Conservation (phyloP, 805 yeast species). For the Sugiyamaella chiloensis region DNA sequence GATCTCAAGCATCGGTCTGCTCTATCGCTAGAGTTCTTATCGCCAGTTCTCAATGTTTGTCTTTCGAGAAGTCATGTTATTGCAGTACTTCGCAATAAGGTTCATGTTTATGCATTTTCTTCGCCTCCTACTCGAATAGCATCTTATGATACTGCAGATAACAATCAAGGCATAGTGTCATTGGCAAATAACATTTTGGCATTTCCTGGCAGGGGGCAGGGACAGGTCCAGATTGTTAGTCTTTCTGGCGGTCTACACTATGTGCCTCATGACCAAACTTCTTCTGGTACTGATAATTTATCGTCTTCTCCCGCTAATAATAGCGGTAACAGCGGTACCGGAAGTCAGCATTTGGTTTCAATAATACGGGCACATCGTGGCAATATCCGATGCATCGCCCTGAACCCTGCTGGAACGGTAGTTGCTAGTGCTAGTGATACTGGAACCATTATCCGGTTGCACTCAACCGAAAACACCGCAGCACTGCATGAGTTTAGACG, state of each 20-base stretch:
- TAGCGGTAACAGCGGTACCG: conserved; percentile 47
- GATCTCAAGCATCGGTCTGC: conserved; percentile 76
- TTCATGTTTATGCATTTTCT: conserved; percentile 74
- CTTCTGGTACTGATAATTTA: background rate
- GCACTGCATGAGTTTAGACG: conserved; percentile 82
- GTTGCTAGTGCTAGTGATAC: conserved; percentile 79
- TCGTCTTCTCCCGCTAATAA: conserved; percentile 37
- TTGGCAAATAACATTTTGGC: conserved; percentile 55
- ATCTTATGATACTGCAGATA: conserved; percentile 61
- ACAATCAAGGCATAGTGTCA: conserved; percentile 63
- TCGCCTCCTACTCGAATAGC: conserved; percentile 70
- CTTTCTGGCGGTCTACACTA: conserved; percentile 39
- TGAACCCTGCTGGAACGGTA: conserved; percentile 61
- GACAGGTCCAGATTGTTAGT: conserved; percentile 79
- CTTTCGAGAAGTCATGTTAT: conserved; percentile 73
- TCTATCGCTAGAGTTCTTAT: conserved; percentile 67
- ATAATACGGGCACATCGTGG: conserved; percentile 77
- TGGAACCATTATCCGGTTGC: conserved; percentile 77
- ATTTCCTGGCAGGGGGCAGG: conserved; percentile 71
- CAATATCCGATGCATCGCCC: conserved; percentile 56
- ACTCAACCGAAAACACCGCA: conserved; percentile 64
- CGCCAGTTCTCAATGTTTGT: conserved; percentile 69
- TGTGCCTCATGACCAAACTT: background rate
- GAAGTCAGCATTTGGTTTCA: conserved; percentile 44
- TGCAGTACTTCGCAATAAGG: conserved; percentile 63